Base-by-base conservation (phyloP, 2,329 filamentous ascomycete genomes). In the Xenoacremonium recifei region DNA sequence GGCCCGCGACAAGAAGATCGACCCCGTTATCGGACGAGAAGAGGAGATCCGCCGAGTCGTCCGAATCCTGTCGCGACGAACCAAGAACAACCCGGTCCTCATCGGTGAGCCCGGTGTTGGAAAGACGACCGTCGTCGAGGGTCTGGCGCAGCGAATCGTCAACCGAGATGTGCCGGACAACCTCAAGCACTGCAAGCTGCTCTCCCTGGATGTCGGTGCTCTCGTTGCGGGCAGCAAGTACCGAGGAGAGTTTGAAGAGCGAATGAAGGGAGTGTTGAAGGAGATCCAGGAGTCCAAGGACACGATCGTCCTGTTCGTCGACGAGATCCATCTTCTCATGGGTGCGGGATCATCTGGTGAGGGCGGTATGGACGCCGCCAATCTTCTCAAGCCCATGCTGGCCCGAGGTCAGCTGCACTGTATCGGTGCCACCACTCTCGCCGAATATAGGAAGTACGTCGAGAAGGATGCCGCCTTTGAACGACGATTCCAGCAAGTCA, bases 251-350 rank as follows among this genome's bases (percentile, higher is more conserved):
- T 99, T 99, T 46, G 93, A 99, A 66, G 93, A 99, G 75, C 83
- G 93, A 56, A 97, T 99, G 91, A 99, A 99, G 79, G 91, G 92
- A 41, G 93, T 99, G 5, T 69, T 99, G 58, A 99, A 97, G 68
- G 93, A 99, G 71, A 96, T 99, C 45, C 80, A 91, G 55, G 85
- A 95, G 42, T 89, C 90, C 38, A 95, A 93, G 64, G 92, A 97
- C 44, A 96, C 91, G 75, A 96, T 99, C 61, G 86, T 99, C 39
- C 83, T 99, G 49, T 99, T 99, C 58, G 93, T 99, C 54, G 93
- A 99, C 67, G 93, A 99, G 67, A 99, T 99, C 53, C 93, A 99
- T 71, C 78, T 99, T 49, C 83, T 99, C 48, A 99, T 99, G 93
- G 93, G 93, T 45, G 93, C 93, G 52, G 93, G 93, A 46, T 84